phyloP scores from a whole-genome alignment of 2,329 filamentous ascomycete genomes.

The Fulvia fulva region DNA sequence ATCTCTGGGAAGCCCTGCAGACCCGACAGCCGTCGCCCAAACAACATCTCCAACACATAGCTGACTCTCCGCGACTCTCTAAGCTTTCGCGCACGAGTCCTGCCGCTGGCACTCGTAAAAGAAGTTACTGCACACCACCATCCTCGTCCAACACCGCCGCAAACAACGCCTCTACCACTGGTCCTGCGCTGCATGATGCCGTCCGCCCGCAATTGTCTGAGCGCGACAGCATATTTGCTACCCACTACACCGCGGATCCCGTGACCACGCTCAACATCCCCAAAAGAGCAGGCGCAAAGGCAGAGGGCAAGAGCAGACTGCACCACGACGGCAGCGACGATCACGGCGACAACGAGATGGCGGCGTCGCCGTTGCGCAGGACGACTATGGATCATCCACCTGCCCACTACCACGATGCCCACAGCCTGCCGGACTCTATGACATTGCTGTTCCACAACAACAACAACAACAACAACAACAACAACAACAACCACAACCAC shows the following conservation, averaged over 20 bases:
- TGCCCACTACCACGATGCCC: slow-evolving; percentile 10
- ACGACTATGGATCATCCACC: slow-evolving; percentile 12
- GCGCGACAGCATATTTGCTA: slow-evolving; percentile 61
- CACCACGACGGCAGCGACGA: slow-evolving; percentile 10
- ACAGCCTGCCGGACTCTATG: slow-evolving; percentile 1
- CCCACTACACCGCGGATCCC: slow-evolving; percentile 55
- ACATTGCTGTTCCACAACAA: slow-evolving; percentile 4
- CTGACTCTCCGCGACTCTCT: slow-evolving; percentile 3
- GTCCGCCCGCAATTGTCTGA: slow-evolving; percentile 55
- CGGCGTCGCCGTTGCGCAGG: slow-evolving; percentile 10
- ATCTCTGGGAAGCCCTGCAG: not conserved
- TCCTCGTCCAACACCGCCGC: not conserved
- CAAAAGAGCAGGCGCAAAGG: not conserved
- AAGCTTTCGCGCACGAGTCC: slow-evolving; percentile 6
- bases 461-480: no score
- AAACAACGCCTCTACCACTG: not conserved
- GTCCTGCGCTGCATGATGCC: slow-evolving; percentile 26
- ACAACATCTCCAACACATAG: not conserved
- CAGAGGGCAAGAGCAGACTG: slow-evolving; percentile 13
- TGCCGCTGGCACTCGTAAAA: not conserved
- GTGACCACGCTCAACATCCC: slow-evolving; percentile 31
- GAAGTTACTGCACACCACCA: not conserved
- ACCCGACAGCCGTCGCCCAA: not conserved
- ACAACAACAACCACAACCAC: no score
- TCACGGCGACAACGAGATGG: slow-evolving; percentile 4